Evolutionary conservation across 2,329 filamentous ascomycete genomes (phyloP).

Genomic region (Zymoseptoria brevis): DNA sequence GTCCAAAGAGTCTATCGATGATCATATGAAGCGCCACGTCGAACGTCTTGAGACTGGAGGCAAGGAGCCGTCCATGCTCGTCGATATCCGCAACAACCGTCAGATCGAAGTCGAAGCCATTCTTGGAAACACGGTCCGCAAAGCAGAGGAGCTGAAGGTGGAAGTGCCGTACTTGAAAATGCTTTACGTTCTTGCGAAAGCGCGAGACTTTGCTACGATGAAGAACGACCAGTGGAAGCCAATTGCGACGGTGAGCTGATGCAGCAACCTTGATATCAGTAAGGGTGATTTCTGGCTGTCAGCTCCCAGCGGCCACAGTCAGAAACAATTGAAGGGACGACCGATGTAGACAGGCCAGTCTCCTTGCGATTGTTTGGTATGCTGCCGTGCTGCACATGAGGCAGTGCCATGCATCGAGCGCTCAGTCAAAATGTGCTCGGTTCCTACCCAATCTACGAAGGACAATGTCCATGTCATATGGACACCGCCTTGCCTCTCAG

Average conservation of each 20-base stretch:
- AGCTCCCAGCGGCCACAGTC: background rate
- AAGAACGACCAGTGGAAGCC: conserved; percentile 12
- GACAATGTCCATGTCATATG: no score
- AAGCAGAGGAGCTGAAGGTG: conserved; percentile 35
- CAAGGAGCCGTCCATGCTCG: conserved; percentile 44
- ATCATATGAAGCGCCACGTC: conserved; percentile 34
- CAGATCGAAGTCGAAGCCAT: conserved; percentile 46
- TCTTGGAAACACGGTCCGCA: conserved; percentile 37
- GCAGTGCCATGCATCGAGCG: no score
- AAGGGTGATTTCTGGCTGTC: background rate
- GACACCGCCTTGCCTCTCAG: no score
- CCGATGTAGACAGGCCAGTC: no score
- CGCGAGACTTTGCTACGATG: conserved; percentile 15
- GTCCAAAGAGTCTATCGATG: conserved; percentile 32
- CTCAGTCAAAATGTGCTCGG: no score
- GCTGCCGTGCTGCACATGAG: no score
- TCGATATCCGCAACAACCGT: conserved; percentile 38
- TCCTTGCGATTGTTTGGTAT: no score
- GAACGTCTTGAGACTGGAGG: conserved; percentile 34
- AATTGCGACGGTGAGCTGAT: conserved; percentile 8
- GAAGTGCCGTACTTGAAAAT: conserved; percentile 34
- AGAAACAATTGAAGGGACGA: no score
- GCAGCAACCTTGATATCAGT: background rate
- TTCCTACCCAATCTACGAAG: no score
- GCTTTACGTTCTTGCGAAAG: conserved; percentile 38